Percentiles rank a stretch among this genome's conserved stretches.
phyloP scores from a whole-genome alignment of 768 basidiomycete genomes.

The Collybia nuda region DNA sequence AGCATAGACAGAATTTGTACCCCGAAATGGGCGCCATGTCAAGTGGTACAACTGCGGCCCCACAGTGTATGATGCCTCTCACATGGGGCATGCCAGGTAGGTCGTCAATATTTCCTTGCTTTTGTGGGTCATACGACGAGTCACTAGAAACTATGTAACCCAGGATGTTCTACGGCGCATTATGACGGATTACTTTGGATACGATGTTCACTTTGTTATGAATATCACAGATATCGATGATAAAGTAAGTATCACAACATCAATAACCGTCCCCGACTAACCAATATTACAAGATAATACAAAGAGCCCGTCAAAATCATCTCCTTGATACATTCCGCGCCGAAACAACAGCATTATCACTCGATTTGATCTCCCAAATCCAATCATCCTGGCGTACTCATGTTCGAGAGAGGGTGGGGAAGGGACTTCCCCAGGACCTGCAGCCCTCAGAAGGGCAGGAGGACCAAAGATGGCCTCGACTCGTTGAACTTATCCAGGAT shows the following conservation, averaged over 20 bases:
- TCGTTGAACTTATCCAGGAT: slow-evolving; percentile 50
- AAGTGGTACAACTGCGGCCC: slow-evolving; percentile 99
- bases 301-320: slow-evolving; percentile 82
- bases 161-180: slow-evolving; percentile 91
- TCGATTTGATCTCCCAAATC: slow-evolving; percentile 56
- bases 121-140: slow-evolving; percentile 6
- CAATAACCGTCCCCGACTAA: slow-evolving; percentile 4
- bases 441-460: slow-evolving; percentile 49
- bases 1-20: slow-evolving; percentile 72
- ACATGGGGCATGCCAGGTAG: slow-evolving; percentile 98
- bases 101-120: slow-evolving; percentile 7
- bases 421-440: slow-evolving; percentile 55
- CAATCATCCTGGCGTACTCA: slow-evolving; percentile 66
- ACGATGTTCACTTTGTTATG: slow-evolving; percentile 98
- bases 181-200: slow-evolving; percentile 93
- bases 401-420: slow-evolving; percentile 60
- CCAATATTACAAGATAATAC: slow-evolving; percentile 69
- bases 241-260: slow-evolving; percentile 60
- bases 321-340: slow-evolving; percentile 62
- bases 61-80: slow-evolving; percentile 96
- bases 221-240: slow-evolving; percentile 99
- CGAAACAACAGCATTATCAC: slow-evolving; percentile 53
- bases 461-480: slow-evolving; percentile 53
- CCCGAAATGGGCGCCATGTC: slow-evolving; percentile 67
- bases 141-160: slow-evolving; percentile 87